Evolutionary conservation across 2,329 filamentous ascomycete genomes (phyloP).

Genomic region (Botrytis byssoidea): DNA sequence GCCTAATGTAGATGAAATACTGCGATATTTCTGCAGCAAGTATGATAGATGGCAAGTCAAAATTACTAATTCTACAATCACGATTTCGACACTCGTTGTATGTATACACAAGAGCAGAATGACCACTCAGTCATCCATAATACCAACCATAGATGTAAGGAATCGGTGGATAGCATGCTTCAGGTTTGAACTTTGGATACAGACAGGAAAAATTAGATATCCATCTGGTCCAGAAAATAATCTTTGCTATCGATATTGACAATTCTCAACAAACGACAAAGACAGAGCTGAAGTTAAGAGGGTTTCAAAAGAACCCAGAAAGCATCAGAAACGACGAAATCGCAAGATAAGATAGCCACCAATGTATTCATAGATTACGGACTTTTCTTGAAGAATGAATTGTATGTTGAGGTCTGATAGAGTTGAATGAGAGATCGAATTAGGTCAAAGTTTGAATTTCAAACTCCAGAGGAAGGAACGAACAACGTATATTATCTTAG

Average conservation of each 20-base stretch:
- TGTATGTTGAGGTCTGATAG: not conserved
- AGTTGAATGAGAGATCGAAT: not conserved
- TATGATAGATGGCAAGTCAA: not conserved
- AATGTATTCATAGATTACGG: accelerated
- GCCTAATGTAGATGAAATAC: not conserved
- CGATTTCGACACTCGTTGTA: no score
- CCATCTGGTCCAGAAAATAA: not conserved
- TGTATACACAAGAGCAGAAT: not conserved
- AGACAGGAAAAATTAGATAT: not conserved
- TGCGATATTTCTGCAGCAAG: not conserved
- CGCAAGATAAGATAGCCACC: not conserved
- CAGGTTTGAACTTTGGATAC: not conserved
- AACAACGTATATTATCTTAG: not conserved
- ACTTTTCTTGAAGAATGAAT: not conserved
- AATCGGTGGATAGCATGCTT: not conserved
- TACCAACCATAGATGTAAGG: not conserved
- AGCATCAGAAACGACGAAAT: not conserved
- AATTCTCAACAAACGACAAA: not conserved
- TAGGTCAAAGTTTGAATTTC: not conserved
- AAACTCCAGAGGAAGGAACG: not conserved
- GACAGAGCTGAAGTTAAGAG: not conserved
- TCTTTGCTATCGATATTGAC: not conserved
- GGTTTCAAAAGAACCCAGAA: not conserved
- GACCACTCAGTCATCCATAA: not conserved
- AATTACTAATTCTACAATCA: not conserved